Evolutionary conservation across 2,329 filamentous ascomycete genomes (phyloP), one percentile per base, ranked within the genome.

Genomic region (Colletotrichum sp.): DNA sequence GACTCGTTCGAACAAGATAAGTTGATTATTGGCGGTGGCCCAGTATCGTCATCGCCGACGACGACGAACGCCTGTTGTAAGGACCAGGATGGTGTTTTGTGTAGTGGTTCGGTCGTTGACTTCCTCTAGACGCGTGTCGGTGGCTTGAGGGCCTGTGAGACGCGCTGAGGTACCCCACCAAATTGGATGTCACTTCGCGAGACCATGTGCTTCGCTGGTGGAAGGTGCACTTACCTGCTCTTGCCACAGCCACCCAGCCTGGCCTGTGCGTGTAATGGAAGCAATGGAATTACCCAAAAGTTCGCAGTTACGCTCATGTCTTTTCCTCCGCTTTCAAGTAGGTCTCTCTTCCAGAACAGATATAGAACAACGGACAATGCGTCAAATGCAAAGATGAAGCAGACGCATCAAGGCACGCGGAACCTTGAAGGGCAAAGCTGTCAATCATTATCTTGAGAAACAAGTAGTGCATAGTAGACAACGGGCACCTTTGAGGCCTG

Each of bases 121-220:
- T 36, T 24, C 10, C n/a, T 44, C 34, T 18, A 34, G 39, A 74
- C 71, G 71, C 71, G 66, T 70, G 30, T 71, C 18, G 15, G 24
- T 18, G n/a, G 62, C 55, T 62, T 62, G n/a, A 21, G 59, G 28
- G 28, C 12, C 28, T 18, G 64, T 66, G 55, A 67, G 71, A 72
- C 71, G 71, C 71, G 71, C 49, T 66, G 49, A 60, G 32, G 16
- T 59, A 32, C 69, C 62, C 69, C 60, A 67, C 69, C 44, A 60
- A 39, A 57, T 28, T 15, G 28, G 9, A 63, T 36, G 55, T 49
- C 39, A 65, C 21, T 21, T 60, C 16, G 60, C 59, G 49, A 52
- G 49, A 62, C 60, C 68, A 75, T 75, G 60, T 72, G 62, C 69
- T 62, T 67, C 49, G 15, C 5, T 44, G 34, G 13, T 28, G 24